A percentile compares a stretch with the other conserved stretches of the same genome.
These are phyloP conservation scores for Adansonia rubrostipa DNA, from an alignment of 441 rosid genomes.

Conservation along the genomic window DNA sequence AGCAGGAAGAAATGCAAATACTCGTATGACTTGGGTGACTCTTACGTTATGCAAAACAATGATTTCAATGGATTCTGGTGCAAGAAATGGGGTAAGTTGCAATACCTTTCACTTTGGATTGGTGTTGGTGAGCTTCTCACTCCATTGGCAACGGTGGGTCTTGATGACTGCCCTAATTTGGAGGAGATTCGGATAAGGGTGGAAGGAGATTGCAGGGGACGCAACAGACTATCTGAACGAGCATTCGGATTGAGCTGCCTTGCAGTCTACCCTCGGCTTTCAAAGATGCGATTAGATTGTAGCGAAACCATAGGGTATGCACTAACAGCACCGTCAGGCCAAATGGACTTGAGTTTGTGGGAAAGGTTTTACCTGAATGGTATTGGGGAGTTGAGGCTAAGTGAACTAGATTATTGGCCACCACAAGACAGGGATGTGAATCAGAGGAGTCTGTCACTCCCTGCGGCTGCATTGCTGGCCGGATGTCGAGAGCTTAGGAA, in stretches of 20 bases:
- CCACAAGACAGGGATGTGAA: constrained; percentile 90
- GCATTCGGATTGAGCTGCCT: constrained; percentile 79
- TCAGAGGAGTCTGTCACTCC: constrained; percentile 79
- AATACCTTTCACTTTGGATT: constrained; percentile 76
- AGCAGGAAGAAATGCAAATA: constrained; percentile 53
- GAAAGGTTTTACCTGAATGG: constrained; percentile 86
- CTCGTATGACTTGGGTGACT: constrained; percentile 35
- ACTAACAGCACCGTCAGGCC: constrained; percentile 79
- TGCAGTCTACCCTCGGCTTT: constrained; percentile 56
- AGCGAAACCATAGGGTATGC: constrained; percentile 74
- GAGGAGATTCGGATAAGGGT: constrained; percentile 76
- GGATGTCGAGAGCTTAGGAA: constrained; percentile 65
- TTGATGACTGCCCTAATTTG: constrained; percentile 73
- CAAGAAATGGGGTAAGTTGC: constrained; percentile 74
- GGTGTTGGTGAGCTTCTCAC: constrained; percentile 65
- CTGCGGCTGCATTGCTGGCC: constrained; percentile 69
- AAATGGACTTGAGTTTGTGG: constrained; percentile 90
- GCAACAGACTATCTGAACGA: constrained; percentile 50
- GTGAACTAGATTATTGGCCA: constrained; percentile 88
- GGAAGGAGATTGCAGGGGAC: constrained; percentile 84
- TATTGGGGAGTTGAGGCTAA: constrained; percentile 58
- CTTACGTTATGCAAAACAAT: constrained; percentile 30
- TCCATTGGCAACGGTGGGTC: constrained; percentile 61
- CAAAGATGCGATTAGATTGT: constrained; percentile 84
- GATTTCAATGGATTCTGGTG: constrained; percentile 43